A percentile compares a stretch with the other conserved stretches of the same genome.
Evolutionary conservation across 2,329 filamentous ascomycete species (phyloP).

Genomic region (Phymatotrichopsis omnivora): DNA sequence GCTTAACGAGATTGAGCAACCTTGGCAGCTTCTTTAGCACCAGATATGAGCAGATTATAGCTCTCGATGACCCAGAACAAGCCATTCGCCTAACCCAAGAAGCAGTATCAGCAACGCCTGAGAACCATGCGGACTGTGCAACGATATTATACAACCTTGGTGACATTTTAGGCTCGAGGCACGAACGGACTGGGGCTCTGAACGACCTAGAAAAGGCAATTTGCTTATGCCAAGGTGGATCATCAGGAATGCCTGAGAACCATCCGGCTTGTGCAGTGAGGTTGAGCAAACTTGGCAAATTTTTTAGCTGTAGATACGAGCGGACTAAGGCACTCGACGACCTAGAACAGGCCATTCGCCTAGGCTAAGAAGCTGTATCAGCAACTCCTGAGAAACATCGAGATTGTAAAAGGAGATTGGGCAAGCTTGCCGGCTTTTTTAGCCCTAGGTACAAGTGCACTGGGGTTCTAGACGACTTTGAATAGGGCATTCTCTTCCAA

Average conservation of each 20-base stretch:
- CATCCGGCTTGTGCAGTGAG: too few species aligned
- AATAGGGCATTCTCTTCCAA: too few species aligned
- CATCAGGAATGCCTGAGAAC: too few species aligned
- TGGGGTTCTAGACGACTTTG: too few species aligned
- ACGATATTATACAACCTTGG: background rate
- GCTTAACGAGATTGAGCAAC: background rate
- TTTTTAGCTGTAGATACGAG: too few species aligned
- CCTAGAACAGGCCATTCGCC: background rate
- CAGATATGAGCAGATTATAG: constrained; percentile 5
- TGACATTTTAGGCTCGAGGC: background rate
- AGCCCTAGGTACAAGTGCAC: too few species aligned
- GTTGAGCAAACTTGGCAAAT: too few species aligned
- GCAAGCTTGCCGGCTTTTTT: too few species aligned
- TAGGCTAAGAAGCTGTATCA: too few species aligned
- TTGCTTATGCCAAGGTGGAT: too few species aligned
- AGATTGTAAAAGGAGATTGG: too few species aligned
- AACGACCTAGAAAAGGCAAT: constrained; percentile 1
- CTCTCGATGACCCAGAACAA: constrained; percentile 13
- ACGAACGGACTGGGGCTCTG: background rate
- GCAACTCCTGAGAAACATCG: too few species aligned
- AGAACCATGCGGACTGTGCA: background rate
- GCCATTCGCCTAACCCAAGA: constrained; percentile 12
- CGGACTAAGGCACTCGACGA: background rate
- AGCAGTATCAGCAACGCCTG: background rate
- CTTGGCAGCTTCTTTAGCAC: background rate